Conservation (phyloP, 176 grass and related monocot genomes). For the sorghum (Sorghum bicolor) region Sorghum_bicolor_NCBIv3 NC_012875.2:56827001-56827500, state of each 20-base stretch:
- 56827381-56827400: conserved; percentile 52
- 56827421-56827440: conserved; percentile 41
- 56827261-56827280: conserved; percentile 38
- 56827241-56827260: conserved; percentile 55
- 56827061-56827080: conserved; percentile 39
- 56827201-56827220: conserved; percentile 54
- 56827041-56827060: conserved; percentile 30
- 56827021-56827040: conserved; percentile 42
- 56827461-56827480: conserved; percentile 50
- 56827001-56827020: conserved; percentile 75
- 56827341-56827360: conserved; percentile 53
- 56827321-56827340: conserved; percentile 73
- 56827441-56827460: conserved; percentile 32
- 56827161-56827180: conserved; percentile 72
- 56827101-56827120: conserved; percentile 63
- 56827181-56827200: conserved; percentile 64
- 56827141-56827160: conserved; percentile 53
- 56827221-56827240: conserved; percentile 59
- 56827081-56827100: conserved; percentile 53
- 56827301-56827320: conserved; percentile 63
- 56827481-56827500: conserved; percentile 61
- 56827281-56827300: conserved; percentile 44
- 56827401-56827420: conserved; percentile 42
- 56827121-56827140: conserved; percentile 74
- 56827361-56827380: conserved; percentile 61